Evolutionary conservation across 805 yeast genomes (phyloP), one percentile per base, ranked within the genome.

Genomic region (Groenewaldozyma tartarivorans): DNA sequence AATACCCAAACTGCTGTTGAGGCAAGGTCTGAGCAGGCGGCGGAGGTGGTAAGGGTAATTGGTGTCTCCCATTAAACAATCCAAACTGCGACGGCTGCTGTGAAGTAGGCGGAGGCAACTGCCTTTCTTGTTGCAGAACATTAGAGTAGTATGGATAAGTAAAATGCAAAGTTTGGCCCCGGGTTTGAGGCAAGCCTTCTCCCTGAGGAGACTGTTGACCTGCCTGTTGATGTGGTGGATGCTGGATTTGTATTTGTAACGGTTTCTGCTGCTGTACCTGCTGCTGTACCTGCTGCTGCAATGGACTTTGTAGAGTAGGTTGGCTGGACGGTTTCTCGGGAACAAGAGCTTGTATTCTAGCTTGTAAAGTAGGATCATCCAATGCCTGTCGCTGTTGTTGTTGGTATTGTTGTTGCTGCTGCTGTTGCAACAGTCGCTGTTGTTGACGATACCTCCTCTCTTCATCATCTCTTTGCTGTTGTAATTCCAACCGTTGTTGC

Each of bases 231-330:
- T n/a, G n/a, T n/a, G n/a, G n/a, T n/a, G n/a, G n/a, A 40, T 17
- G 16, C 33, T 4, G n/a, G n/a, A n/a, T n/a, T n/a, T n/a, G n/a
- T n/a, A n/a, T 13, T 13, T 35, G 42, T 19, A 24, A 41, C 31
- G 40, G 39, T 26, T 33, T 44, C 29, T 36, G 41, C 35, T 39
- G 43, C 31, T 38, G 37, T 24, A 24, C 31, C 5, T 15, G 42
- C 21, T 35, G 42, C 24, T 38, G 50, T 33, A 37, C 42, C 26
- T 40, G 47, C 33, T 36, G 50, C 21, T 39, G 46, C 36, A 48
- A 47, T 18, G 42, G 53, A 41, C 46, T 48, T 22, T 32, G 46
- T 13, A 26, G 35, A 7, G 35, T 39, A 33, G 39, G 44, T 17
- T 40, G n/a, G n/a, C n/a, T n/a, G n/a, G n/a, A n/a, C n/a, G n/a